Base-by-base conservation (phyloP, 2,329 filamentous ascomycete genomes). In the Trichoderma atroviride region DNA sequence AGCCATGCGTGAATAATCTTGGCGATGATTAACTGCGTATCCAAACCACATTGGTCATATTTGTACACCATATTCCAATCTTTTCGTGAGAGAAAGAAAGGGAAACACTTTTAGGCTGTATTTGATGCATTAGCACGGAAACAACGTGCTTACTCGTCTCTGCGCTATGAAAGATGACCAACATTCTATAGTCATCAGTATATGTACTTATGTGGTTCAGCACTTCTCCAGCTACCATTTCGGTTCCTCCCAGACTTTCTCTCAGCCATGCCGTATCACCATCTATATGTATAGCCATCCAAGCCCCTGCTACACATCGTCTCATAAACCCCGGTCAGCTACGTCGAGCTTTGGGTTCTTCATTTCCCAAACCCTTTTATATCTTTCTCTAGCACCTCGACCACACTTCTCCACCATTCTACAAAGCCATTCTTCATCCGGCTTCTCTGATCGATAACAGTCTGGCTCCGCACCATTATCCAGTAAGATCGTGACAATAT, bases 191-290 rank as follows among this genome's bases (percentile, higher is more conserved):
- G 7, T 1, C 1, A 33, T 33, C 10, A 11, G 75, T 90, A 92
- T 91, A 93, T 93, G 82, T 90, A 87, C 59, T 33, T 33, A 6
- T 33, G 31, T 33, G 7, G 31, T 10, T 33, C 33, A 13, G 33
- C 10, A 13, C 33, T 35, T 35, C 33, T 14, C 33, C 33, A 14
- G 11, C 33, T 13, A 35, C 2, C 13, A 14, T 35, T 10, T 33
- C 90, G 81, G 83, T 92, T 93, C 70, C 86, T 82, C 91, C 92
- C 93, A 59, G 87, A 81, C 0, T 91, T 91, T 73, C 92, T 86
- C 0, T 85, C 83, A 0, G 87, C 88, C 78, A 92, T 85, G 0
- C 93, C 93, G 75, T 96, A 96, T 57, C 91, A 94, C 19, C 92
- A 85, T 85, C 91, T 43, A n/a, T 43, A 2, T 7, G 5, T 43